Evolutionary conservation across 768 basidiomycete species (phyloP), one percentile per base, ranked within the genome.

Genomic region (Lentinula boryana): DNA sequence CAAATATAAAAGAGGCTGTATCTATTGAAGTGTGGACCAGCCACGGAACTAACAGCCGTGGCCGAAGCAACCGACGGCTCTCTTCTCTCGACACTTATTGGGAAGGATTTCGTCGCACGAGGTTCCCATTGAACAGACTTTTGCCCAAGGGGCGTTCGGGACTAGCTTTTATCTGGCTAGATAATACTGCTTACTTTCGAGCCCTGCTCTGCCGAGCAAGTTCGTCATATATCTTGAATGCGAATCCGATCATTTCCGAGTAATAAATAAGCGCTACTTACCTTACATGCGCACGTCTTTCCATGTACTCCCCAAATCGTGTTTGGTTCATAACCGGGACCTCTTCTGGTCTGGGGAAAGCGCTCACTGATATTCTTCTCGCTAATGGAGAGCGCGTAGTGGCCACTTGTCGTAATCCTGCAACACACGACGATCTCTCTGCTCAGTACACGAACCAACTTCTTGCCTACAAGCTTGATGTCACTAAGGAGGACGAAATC

Each of bases 321-420:
- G 56, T 55, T 27, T 59, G 36, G 58, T 56, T 55, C 38, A 56
- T 74, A 9, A 74, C 74, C n/a, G 75, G 74, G 12, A 63, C 68
- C 31, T 73, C 73, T 15, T 65, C 67, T 33, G 75, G 75, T 8
- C 64, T 76, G 10, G 75, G 75, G 0, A 67, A 67, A 27, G 62
- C 65, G n/a, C 63, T 76, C 8, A 49, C 68, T n/a, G 69, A 74
- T 53, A 64, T 67, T 1, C 62, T 73, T 16, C 70, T 76, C 38
- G 67, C 63, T 18, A 41, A 64, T 7, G 72, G 72, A 8, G 71
- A 75, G 18, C 62, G 68, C 10, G 75, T 68, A 7, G 66, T 73
- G 27, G 75, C 75, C 2, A 73, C 75, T 5, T 64, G 68, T 18
- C 70, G 75, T 35, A 69, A 64, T 2, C 65, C 71, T 1, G 63